Evolutionary conservation across 2,329 filamentous ascomycete species (phyloP).

Genomic region (Aspergillus alliaceus): DNA sequence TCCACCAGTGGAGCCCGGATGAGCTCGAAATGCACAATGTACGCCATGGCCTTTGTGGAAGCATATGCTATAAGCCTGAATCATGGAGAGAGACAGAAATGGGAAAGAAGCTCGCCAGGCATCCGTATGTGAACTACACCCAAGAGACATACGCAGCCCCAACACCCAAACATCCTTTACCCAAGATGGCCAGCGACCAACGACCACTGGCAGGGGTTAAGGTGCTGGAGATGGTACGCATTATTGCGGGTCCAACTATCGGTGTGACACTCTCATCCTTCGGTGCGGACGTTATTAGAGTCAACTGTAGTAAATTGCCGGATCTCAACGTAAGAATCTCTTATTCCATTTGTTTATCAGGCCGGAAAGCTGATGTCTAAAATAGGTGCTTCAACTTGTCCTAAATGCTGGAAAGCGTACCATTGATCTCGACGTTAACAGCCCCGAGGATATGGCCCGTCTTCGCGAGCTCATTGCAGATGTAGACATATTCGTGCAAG

Average conservation of each 20-base stretch:
- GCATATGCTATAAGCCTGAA: conserved; percentile 46
- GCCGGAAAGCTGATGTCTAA: background rate
- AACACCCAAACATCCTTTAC: conserved; percentile 32
- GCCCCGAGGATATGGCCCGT: conserved; percentile 39
- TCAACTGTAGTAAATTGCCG: conserved; percentile 43
- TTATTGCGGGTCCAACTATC: conserved; percentile 44
- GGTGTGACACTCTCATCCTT: conserved; percentile 45
- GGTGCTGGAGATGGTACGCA: conserved; percentile 47
- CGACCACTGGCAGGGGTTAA: conserved; percentile 47
- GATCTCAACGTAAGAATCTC: conserved; percentile 30
- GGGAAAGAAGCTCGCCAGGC: conserved; percentile 42
- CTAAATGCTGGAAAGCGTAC: conserved; percentile 27
- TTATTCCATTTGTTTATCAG: background rate
- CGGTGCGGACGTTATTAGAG: conserved; percentile 49
- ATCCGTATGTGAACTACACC: conserved; percentile 46
- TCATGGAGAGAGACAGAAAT: conserved; percentile 47
- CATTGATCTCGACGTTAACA: conserved; percentile 47
- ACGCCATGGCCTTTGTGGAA: conserved; percentile 45
- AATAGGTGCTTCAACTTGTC: conserved; percentile 22
- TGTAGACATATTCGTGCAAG: conserved; percentile 56
- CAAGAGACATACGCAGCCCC: conserved; percentile 35
- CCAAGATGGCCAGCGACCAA: conserved; percentile 2
- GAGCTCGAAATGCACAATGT: conserved; percentile 47
- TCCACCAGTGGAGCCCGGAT: conserved; percentile 36
- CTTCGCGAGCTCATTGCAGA: conserved; percentile 47